Base-by-base conservation (phyloP, 2,329 filamentous ascomycete genomes). In the Blastomyces percursus region DNA sequence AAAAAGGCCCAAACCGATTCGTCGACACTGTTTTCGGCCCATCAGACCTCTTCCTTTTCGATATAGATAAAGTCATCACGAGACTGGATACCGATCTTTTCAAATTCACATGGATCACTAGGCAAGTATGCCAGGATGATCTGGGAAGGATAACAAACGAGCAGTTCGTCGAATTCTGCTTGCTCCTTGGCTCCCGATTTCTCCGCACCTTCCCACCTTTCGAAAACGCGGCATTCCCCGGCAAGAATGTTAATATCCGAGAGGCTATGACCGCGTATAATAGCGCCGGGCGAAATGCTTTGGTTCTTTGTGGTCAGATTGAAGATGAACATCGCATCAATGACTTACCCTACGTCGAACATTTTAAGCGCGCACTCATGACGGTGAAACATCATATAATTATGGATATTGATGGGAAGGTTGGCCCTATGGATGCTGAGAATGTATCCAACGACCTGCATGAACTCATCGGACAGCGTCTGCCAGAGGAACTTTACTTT, bases 401-500 rank as follows among this genome's bases (percentile, higher is more conserved):
- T 70, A 86, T 96, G 67, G 84, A 86, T 42, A 82, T 85, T 61
- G 84, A 84, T n/a, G 94, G 94, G 50, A 86, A 88, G 69, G 83
- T 96, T 59, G 83, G 84, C 64, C 88, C 91, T 19, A 81, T 90
- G 69, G 86, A 92, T 68, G 83, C 81, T 61, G 87, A 90, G 8
- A 81, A 85, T 61, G 83, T 91, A 24, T 92, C 94, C 1, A 83
- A 83, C 55, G 92, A 97, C 72, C 87, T 94, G 67, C 90, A 95
- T 71, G 87, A 93, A 70, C 92, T 96, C 71, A 84, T 96, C 65
- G 91, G 91, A n/a, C 84, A 95, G 64, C 88, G 92, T 64, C 80
- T 99, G 5, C 91, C 94, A 0, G 86, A 91, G 50, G 94, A 99
- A 75, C 80, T 97, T 21, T 92, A 93, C 73, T 89, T 91, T 74